These are phyloP conservation scores for Aspergillus vadensis DNA, from an alignment of 2,329 filamentous ascomycete species.

Conservation along the genomic window DNA sequence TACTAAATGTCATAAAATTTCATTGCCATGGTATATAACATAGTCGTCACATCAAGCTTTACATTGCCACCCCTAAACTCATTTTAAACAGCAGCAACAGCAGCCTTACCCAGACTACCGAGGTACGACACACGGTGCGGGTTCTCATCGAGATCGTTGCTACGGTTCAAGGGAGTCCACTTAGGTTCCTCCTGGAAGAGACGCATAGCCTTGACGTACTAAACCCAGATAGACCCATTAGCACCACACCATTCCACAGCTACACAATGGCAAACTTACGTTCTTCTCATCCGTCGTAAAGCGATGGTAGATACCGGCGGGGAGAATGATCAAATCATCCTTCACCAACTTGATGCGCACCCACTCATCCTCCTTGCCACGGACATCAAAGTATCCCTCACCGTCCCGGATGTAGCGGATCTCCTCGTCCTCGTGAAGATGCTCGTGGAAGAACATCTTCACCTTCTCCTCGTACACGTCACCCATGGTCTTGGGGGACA, in stretches of 20 bases:
- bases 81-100: slow-evolving; percentile 30
- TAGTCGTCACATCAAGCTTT: not conserved
- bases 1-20: slow-evolving; percentile 14
- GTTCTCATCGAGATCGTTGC: slow-evolving; percentile 75
- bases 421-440: slow-evolving; percentile 97
- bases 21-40: slow-evolving; percentile 25
- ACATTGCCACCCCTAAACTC: not conserved
- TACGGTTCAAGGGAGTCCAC: slow-evolving; percentile 91
- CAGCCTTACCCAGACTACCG: slow-evolving; percentile 30
- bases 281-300: slow-evolving; percentile 94
- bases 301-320: slow-evolving; percentile 93
- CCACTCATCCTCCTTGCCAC: slow-evolving; percentile 82
- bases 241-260: not conserved
- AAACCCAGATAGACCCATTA: slow-evolving; percentile 7
- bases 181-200: slow-evolving; percentile 98
- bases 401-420: slow-evolving; percentile 92
- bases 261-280: slow-evolving; percentile 57
- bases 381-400: slow-evolving; percentile 89
- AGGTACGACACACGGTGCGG: slow-evolving; percentile 78
- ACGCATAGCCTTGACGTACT: slow-evolving; percentile 96
- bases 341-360: slow-evolving; percentile 82
- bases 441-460: slow-evolving; percentile 90
- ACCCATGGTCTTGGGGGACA: slow-evolving; percentile 84
- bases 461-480: slow-evolving; percentile 90
- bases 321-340: slow-evolving; percentile 87